Base-by-base conservation (phyloP, 2,329 filamentous ascomycete species). In the Xylaria sp. region DNA sequence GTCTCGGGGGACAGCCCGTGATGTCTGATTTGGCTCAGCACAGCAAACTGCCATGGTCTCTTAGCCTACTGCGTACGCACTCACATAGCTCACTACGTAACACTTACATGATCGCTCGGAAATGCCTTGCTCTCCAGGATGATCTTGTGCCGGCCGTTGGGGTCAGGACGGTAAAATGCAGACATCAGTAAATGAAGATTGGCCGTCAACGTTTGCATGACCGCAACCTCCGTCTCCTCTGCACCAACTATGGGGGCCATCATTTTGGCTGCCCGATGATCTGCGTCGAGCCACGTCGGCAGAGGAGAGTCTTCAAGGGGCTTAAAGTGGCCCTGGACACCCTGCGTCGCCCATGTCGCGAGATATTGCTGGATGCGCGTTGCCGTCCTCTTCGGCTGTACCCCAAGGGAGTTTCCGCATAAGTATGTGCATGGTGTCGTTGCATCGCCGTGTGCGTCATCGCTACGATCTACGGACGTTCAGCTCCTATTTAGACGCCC, bases 121-220 rank as follows among this genome's bases (percentile, higher is more conserved):
- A 95, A 95, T 0, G 92, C 92, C 77, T 93, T 94, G 70, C 88
- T 89, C 79, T 95, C 92, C 37, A 94, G 85, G 68, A 94, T 91
- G 72, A 95, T 92, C 81, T 93, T 94, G 79, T 90, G 91, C 63
- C 79, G 79, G 23, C 82, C 81, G 48, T 81, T 81, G 81, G 86
- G 74, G 8, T 88, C 90, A 0, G 92, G 92, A 44, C 83, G 86
- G 80, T 94, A 95, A 82, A 94, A 94, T 75, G 91, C 92, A 41
- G 90, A 88, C 89, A 95, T 90, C 62, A 94, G 82, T 23, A 94
- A 80, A 81, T 95, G 92, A 62, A 95, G 78, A 78, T 95, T 94
- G 25, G 89, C 90, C 15, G 92, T 94, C 79, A 95, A 80, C 0
- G 91, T 94, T 74, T 92, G 89, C 92, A 94, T 94, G 20, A 94